Conservation (phyloP, 345 rosid genomes). For the Aquilaria yunnanensis region DNA sequence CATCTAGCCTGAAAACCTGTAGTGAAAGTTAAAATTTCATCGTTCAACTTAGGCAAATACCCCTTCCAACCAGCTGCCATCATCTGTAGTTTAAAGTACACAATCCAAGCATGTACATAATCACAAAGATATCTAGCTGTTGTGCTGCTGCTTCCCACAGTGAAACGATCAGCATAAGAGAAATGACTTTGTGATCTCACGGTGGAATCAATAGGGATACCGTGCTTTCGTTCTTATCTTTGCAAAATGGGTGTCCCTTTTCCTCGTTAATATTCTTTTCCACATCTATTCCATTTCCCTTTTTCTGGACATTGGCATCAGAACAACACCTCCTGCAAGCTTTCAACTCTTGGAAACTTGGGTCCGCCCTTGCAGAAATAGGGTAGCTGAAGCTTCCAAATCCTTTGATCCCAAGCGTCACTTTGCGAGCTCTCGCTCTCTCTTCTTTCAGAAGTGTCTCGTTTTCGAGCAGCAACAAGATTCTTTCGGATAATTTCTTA, state of each 20-base stretch:
- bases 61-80: too few species aligned
- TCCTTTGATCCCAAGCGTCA: conserved; percentile 54
- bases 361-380: conserved; percentile 14
- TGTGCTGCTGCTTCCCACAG: too few species aligned
- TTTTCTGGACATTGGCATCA: background rate
- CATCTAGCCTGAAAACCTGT: too few species aligned
- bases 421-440: conserved; percentile 42
- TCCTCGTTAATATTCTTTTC: background rate
- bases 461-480: conserved; percentile 42
- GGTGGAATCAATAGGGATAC: conserved; percentile 3
- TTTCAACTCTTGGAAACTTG: conserved; percentile 7
- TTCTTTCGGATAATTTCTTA: conserved; percentile 33
- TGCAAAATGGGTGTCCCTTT: conserved; percentile 14
- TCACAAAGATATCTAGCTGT: too few species aligned
- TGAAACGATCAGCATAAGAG: too few species aligned
- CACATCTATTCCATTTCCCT: conserved; percentile 1
- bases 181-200: too few species aligned
- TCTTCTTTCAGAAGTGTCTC: conserved; percentile 39
- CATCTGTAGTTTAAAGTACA: too few species aligned
- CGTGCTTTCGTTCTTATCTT: conserved; percentile 3
- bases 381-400: conserved; percentile 49
- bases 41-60: too few species aligned
- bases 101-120: too few species aligned
- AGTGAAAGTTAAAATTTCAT: too few species aligned
- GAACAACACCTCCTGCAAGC: conserved; percentile 26